A percentile compares a stretch with the other conserved stretches of the same genome.
These are phyloP conservation scores for Tetrahymena thermophila DNA, from an alignment of 73 alveolate genomes.

Conservation along the genomic window DNA sequence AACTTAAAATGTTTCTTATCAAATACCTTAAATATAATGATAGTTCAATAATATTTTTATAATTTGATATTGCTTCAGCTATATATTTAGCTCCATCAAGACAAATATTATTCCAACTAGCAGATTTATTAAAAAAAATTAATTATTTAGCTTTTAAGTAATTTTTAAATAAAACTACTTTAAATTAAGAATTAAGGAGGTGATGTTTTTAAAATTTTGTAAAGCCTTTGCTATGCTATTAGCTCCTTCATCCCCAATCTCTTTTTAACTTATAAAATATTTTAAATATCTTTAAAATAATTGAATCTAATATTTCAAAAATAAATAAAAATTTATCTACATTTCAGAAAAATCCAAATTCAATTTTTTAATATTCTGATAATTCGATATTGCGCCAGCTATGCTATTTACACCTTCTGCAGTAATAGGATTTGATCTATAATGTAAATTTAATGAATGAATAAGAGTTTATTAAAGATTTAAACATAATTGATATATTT, in stretches of 20 bases:
- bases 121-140: no score
- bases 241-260: background rate
- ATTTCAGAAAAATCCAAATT: background rate
- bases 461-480: no score
- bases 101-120: background rate
- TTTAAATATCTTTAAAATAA: no score
- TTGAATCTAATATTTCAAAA: no score
- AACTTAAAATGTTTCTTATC: no score
- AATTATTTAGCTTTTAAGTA: no score
- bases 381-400: background rate
- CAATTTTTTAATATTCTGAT: no score
- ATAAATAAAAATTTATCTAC: no score
- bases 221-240: background rate
- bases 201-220: no score
- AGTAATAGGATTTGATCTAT: background rate
- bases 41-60: no score
- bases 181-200: background rate
- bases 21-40: background rate
- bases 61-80: background rate
- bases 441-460: no score
- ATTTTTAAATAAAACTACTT: background rate
- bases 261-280: background rate
- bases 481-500: no score
- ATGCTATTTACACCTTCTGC: background rate
- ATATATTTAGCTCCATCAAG: background rate